Conservation (phyloP, 2,329 filamentous ascomycete genomes). For the Fusarium euwallaceae region DNA sequence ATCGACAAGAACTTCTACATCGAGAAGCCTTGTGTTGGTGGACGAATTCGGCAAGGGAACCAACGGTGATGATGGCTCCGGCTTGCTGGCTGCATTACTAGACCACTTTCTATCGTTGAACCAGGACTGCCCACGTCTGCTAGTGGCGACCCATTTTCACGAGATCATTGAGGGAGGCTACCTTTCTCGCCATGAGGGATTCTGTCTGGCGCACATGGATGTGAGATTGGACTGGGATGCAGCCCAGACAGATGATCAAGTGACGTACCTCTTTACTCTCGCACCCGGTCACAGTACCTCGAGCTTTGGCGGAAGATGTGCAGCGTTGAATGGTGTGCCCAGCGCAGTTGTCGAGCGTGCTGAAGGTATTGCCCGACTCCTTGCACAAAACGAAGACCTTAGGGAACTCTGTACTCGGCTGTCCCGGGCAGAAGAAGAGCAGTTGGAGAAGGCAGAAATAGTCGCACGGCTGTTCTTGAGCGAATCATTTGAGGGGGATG, state of each 20-base stretch:
- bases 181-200: slow-evolving; percentile 61
- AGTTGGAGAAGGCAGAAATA: slow-evolving; percentile 75
- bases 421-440: slow-evolving; percentile 71
- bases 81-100: slow-evolving; percentile 69
- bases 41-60: slow-evolving; percentile 89
- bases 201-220: slow-evolving; percentile 79
- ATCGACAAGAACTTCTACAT: slow-evolving; percentile 79
- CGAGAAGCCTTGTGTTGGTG: slow-evolving; percentile 84
- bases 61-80: slow-evolving; percentile 68
- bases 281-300: slow-evolving; percentile 76
- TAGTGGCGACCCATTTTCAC: slow-evolving; percentile 74
- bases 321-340: slow-evolving; percentile 87
- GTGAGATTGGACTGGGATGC: slow-evolving; percentile 70
- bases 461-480: slow-evolving; percentile 70
- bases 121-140: slow-evolving; percentile 64
- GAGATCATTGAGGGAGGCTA: slow-evolving; percentile 79
- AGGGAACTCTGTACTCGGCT: slow-evolving; percentile 78
- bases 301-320: slow-evolving; percentile 90
- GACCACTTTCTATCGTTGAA: slow-evolving; percentile 66
- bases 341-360: slow-evolving; percentile 79
- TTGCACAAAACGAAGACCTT: slow-evolving; percentile 81
- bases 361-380: slow-evolving; percentile 76
- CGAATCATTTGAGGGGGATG: slow-evolving; percentile 32
- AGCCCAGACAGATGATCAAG: slow-evolving; percentile 68
- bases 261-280: slow-evolving; percentile 82